Percentiles rank a stretch among this genome's conserved stretches.
phyloP scores from a whole-genome alignment of 257 asterid species.

The Salvia rosmarinus region DNA sequence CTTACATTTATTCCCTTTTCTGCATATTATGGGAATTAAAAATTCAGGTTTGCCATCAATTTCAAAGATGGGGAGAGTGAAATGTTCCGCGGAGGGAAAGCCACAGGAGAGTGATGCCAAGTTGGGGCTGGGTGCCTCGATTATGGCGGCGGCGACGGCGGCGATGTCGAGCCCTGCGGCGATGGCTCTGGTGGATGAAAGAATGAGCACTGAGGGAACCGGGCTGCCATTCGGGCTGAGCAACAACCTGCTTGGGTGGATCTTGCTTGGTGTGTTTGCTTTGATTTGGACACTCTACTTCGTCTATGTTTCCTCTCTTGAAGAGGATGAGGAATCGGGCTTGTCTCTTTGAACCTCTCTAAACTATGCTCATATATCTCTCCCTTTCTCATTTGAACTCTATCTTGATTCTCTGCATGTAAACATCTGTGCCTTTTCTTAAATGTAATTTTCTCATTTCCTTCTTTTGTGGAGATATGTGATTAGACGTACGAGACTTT shows the following conservation, averaged over 20 bases:
- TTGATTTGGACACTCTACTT: slow-evolving; percentile 79
- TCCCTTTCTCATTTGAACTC: slow-evolving; percentile 17
- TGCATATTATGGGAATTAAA: neutral
- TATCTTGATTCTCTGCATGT: slow-evolving; percentile 33
- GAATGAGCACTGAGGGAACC: slow-evolving; percentile 95
- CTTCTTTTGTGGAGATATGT: neutral
- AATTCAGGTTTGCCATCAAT: slow-evolving; percentile 65
- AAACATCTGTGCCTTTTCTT: slow-evolving; percentile 24
- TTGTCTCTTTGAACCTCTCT: slow-evolving; percentile 61
- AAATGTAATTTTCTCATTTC: slow-evolving; percentile 14
- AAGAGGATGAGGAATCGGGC: slow-evolving; percentile 94
- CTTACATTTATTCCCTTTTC: too few species aligned
- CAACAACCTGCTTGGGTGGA: slow-evolving; percentile 87
- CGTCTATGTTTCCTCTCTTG: slow-evolving; percentile 59
- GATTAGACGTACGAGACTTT: neutral
- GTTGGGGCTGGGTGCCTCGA: slow-evolving; percentile 62
- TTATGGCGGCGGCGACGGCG: slow-evolving; percentile 67
- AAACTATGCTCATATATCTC: neutral
- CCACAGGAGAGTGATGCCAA: slow-evolving; percentile 47
- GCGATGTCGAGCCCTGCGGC: slow-evolving; percentile 72
- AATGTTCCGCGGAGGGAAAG: slow-evolving; percentile 68
- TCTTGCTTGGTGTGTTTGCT: slow-evolving; percentile 74
- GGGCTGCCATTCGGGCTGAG: slow-evolving; percentile 96
- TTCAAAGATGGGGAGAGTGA: slow-evolving; percentile 64
- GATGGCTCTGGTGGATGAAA: slow-evolving; percentile 92